phyloP scores from a whole-genome alignment of 106 monocot genomes.

The Dendrobium huoshanense region DNA sequence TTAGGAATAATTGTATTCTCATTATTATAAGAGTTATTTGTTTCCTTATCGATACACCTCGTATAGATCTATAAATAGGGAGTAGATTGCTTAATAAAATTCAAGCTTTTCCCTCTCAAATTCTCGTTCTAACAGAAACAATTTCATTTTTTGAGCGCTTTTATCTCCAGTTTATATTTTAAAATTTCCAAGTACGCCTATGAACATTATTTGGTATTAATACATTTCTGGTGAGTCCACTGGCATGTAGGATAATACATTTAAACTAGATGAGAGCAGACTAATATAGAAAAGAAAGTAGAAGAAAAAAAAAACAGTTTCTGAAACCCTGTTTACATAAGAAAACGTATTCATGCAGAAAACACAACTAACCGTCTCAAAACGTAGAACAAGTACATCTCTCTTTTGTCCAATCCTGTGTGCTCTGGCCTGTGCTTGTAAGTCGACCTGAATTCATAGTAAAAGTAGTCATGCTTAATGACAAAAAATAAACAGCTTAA shows the following conservation, averaged over 20 bases:
- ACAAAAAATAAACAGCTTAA: slow-evolving; percentile 2
- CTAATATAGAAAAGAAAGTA: neutral
- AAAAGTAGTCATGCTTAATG: slow-evolving; percentile 6
- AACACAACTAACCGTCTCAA: slow-evolving; percentile 68
- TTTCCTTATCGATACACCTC: no score
- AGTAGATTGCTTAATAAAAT: no score
- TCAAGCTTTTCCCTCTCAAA: no score
- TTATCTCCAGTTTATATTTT: neutral
- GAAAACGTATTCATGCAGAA: neutral
- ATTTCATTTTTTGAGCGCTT: neutral
- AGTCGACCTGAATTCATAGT: slow-evolving; percentile 63
- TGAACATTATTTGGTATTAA: neutral
- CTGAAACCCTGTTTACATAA: neutral
- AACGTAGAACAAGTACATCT: slow-evolving; percentile 93
- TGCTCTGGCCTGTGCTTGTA: slow-evolving; percentile 98
- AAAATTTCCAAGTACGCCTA: neutral
- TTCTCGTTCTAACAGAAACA: neutral
- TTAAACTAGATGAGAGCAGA: neutral
- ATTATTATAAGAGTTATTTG: no score
- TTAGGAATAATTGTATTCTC: no score
- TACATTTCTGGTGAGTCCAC: neutral
- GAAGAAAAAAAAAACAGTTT: neutral
- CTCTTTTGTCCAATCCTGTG: slow-evolving; percentile 98
- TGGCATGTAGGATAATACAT: neutral
- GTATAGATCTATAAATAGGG: no score